A percentile compares a stretch with the other conserved stretches of the same genome.
Conservation (phyloP, 2,329 filamentous ascomycete genomes). For the Fusarium nodosum region DNA sequence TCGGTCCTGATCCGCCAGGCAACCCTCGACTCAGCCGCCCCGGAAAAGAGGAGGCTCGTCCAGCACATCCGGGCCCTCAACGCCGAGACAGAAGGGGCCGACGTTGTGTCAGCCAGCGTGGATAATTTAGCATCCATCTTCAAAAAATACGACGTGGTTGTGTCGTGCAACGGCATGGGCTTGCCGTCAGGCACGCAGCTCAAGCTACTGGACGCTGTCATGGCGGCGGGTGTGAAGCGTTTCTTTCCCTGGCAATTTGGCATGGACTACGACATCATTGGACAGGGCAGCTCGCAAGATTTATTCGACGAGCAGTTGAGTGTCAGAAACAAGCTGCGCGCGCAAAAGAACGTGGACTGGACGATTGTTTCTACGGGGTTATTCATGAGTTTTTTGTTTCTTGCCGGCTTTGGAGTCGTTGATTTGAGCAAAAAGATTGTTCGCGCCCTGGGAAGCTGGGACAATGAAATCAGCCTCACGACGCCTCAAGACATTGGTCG, state of each 20-base stretch:
- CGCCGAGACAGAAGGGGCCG: constrained; percentile 60
- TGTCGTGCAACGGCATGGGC: constrained; percentile 73
- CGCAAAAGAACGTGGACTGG: constrained; percentile 67
- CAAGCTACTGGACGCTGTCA: constrained; percentile 68
- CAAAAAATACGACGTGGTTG: constrained; percentile 64
- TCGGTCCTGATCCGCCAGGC: constrained; percentile 67
- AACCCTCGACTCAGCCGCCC: constrained; percentile 57
- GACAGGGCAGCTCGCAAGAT: constrained; percentile 69
- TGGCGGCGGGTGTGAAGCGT: constrained; percentile 63
- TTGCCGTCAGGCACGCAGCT: constrained; percentile 67
- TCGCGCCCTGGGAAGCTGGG: constrained; percentile 71
- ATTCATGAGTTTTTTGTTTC: constrained; percentile 79
- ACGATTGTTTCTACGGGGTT: constrained; percentile 76
- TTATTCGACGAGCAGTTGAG: constrained; percentile 77
- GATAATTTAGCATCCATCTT: constrained; percentile 60
- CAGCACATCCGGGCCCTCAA: constrained; percentile 55
- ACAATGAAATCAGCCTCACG: constrained; percentile 73
- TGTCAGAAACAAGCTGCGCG: constrained; percentile 66
- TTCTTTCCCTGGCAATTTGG: constrained; percentile 83
- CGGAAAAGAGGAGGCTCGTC: constrained; percentile 55
- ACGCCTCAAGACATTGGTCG: constrained; percentile 73
- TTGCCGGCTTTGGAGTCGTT: constrained; percentile 72
- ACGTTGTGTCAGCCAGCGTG: constrained; percentile 57
- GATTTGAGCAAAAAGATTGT: constrained; percentile 60
- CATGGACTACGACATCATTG: constrained; percentile 77